Percentiles rank a stretch among this genome's conserved stretches.
phyloP scores from a whole-genome alignment of 2,329 filamentous ascomycete species.

The Periconia sp. region DNA sequence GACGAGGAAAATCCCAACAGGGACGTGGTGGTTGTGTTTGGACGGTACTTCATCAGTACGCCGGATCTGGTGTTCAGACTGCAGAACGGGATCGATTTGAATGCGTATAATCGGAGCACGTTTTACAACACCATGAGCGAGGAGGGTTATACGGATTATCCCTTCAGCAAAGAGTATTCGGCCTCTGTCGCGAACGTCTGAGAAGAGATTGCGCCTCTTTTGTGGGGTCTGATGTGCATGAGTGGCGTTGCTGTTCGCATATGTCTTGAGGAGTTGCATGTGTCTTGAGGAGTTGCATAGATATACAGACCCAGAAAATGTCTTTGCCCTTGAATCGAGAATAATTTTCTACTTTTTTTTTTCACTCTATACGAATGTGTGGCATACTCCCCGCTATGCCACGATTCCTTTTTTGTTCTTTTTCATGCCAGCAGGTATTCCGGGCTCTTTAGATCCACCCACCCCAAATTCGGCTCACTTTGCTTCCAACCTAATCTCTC shows the following conservation, averaged over 20 bases:
- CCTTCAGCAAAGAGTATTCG: slow-evolving; percentile 46
- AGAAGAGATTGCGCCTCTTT: background rate
- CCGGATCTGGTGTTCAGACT: slow-evolving; percentile 57
- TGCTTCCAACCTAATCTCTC: slow-evolving; percentile 50
- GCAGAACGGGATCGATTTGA: slow-evolving; percentile 50
- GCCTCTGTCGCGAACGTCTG: slow-evolving; percentile 1
- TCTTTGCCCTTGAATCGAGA: too few relatives aligned
- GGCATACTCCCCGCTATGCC: too few relatives aligned
- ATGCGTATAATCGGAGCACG: slow-evolving; percentile 52
- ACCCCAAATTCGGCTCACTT: slow-evolving; percentile 49
- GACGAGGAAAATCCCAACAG: slow-evolving; percentile 51
- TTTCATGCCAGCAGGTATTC: slow-evolving; percentile 33
- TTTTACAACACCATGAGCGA: slow-evolving; percentile 51
- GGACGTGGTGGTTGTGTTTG: slow-evolving; percentile 57
- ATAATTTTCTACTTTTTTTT: too few relatives aligned
- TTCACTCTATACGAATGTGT: too few relatives aligned
- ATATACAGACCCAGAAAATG: too few relatives aligned
- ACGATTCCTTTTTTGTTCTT: too few relatives aligned
- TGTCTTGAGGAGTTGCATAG: background rate
- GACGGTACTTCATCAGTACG: slow-evolving; percentile 56
- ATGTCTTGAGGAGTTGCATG: too few relatives aligned
- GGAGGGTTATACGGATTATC: slow-evolving; percentile 52
- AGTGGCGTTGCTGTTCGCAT: background rate
- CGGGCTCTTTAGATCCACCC: slow-evolving; percentile 49
- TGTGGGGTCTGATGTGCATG: background rate